Evolutionary conservation across 306 rosid genomes (phyloP), one percentile per base, ranked within the genome.

Genomic region (Cyclanthera cordifolia): DNA sequence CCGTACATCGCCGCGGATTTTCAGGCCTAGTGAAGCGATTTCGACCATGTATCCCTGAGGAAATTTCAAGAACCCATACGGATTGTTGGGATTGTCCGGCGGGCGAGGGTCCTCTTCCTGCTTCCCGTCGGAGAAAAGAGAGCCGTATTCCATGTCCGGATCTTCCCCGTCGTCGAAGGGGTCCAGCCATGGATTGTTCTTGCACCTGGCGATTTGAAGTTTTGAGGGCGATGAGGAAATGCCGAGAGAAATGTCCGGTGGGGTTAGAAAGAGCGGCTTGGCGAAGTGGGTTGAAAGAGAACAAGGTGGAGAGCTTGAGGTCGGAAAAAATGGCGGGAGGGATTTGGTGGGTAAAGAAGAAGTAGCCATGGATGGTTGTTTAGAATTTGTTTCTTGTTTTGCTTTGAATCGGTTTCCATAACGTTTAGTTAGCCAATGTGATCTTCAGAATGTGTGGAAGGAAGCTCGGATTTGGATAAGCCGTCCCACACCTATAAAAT

Each of bases 41-140:
- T 92, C 97, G 32, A 91, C 95, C 37, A 65, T 11, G 73, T 74
- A 92, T 4, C 97, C 96, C 73, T 71, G 59, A 3, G 95, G 95
- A 72, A 92, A 92, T 52, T 89, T 89, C 80, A 92, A 69, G 82
- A 84, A 92, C 4, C 96, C 96, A 60, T 81, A 87, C 0, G 93
- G 96, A 28, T 63, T 89, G 2, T 82, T 75, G 0, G 90, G 95
- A 79, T 92, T 78, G 48, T 89, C 97, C 0, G 96, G 89, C 0
- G 82, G 96, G 56, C 96, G 78, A 0, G 87, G 76, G 57, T 92
- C 92, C 81, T 92, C 95, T 0, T 89, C 96, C 59, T 92, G 97
- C 80, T 85, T 89, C 5, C 96, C 97, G 2, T 92, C 86, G 37
- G 74, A 23, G 50, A 78, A 87, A 69, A 89, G 80, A 2, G 90